Conservation (phyloP, 257 asterid genomes). For the Ehretia macrophylla region DNA sequence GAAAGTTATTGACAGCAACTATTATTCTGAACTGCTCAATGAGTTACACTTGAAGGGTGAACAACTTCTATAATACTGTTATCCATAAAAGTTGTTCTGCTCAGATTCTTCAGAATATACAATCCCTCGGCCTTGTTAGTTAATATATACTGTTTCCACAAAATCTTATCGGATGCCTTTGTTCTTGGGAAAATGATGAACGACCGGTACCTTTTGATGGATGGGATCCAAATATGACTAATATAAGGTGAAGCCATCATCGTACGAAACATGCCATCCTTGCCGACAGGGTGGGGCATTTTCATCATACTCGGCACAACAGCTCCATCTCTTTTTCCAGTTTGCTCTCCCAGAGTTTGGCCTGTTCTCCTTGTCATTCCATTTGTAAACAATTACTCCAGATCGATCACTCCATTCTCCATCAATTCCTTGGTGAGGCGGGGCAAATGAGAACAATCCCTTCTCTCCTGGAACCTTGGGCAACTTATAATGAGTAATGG, state of each 20-base stretch:
- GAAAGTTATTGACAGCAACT: too few relatives aligned
- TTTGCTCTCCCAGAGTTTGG: constrained; percentile 55
- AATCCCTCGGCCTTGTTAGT: too few relatives aligned
- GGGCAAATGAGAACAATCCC: constrained; percentile 53
- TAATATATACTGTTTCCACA: too few relatives aligned
- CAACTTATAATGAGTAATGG: not conserved
- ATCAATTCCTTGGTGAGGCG: constrained; percentile 68
- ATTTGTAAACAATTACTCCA: constrained; percentile 61
- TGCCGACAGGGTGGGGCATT: constrained; percentile 50
- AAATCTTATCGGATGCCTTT: too few relatives aligned
- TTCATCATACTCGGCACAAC: constrained; percentile 57
- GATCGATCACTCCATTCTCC: constrained; percentile 65
- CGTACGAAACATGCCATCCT: constrained; percentile 56
- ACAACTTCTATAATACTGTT: too few relatives aligned
- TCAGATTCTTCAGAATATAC: too few relatives aligned
- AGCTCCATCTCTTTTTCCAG: constrained; percentile 75
- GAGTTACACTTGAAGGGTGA: too few relatives aligned
- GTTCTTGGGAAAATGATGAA: too few relatives aligned
- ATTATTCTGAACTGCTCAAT: too few relatives aligned
- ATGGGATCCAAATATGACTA: constrained; percentile 3
- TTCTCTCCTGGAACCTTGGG: constrained; percentile 42
- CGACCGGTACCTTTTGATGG: not conserved
- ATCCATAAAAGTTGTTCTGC: too few relatives aligned
- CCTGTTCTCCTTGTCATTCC: constrained; percentile 58
- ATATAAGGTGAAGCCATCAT: constrained; percentile 50